Conservation (phyloP, 2,329 filamentous ascomycete species). For the Aotearoamyces nothofagi region DNA sequence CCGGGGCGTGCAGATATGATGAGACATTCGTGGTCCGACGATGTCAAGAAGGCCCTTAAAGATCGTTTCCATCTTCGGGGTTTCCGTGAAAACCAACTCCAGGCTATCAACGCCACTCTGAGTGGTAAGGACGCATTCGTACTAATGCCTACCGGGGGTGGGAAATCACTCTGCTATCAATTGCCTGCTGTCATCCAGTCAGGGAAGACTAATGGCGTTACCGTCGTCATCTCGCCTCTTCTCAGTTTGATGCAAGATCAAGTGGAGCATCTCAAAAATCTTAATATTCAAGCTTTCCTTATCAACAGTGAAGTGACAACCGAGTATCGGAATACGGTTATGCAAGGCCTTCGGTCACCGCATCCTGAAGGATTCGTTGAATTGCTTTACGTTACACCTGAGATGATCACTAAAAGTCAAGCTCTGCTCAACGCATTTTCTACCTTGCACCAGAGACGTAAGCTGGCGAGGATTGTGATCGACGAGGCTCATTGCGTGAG, state of each 20-base stretch:
- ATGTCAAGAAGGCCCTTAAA: conserved; percentile 68
- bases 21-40: conserved; percentile 67
- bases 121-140: conserved; percentile 83
- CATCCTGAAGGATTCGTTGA: conserved; percentile 67
- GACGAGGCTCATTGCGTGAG: conserved; percentile 99
- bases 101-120: conserved; percentile 90
- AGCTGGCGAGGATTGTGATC: conserved; percentile 82
- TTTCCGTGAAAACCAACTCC: conserved; percentile 82
- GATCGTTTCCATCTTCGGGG: conserved; percentile 72
- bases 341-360: conserved; percentile 40
- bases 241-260: conserved; percentile 97
- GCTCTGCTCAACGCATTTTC: conserved; percentile 51
- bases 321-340: conserved; percentile 48
- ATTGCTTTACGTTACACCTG: conserved; percentile 87
- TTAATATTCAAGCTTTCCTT: conserved; percentile 65
- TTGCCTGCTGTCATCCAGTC: conserved; percentile 71
- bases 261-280: conserved; percentile 61
- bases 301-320: conserved; percentile 63
- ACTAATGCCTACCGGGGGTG: conserved; percentile 93
- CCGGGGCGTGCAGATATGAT: conserved; percentile 33
- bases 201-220: conserved; percentile 73
- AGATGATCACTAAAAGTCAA: conserved; percentile 81
- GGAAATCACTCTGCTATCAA: conserved; percentile 95
- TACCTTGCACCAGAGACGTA: conserved; percentile 50
- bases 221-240: conserved; percentile 86